Evolutionary conservation across 2,329 filamentous ascomycete species (phyloP).

Genomic region (Microascus cirrosus): DNA sequence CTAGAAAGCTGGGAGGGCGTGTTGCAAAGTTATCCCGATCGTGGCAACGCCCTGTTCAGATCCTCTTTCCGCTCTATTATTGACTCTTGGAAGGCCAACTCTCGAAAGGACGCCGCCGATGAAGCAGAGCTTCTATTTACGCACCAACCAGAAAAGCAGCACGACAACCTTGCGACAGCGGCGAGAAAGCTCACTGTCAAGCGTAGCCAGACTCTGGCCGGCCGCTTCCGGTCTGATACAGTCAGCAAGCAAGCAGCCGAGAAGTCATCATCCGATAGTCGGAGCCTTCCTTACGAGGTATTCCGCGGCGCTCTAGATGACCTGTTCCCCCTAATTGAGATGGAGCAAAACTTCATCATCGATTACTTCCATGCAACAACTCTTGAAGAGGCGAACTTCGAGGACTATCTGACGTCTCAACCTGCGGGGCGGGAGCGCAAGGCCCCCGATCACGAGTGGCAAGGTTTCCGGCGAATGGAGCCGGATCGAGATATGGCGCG

Average conservation of each 20-base stretch:
- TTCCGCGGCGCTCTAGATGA: conserved; percentile 75
- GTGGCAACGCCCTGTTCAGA: conserved; percentile 66
- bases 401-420: conserved; percentile 60
- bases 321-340: conserved; percentile 69
- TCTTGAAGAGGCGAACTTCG: conserved; percentile 69
- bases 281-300: conserved; percentile 66
- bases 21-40: conserved; percentile 69
- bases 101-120: conserved; percentile 63
- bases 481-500: conserved; percentile 80
- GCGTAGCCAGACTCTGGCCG: conserved; percentile 77
- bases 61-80: conserved; percentile 71
- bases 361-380: conserved; percentile 95
- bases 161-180: conserved; percentile 62
- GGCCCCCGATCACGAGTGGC: conserved; percentile 9
- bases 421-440: conserved; percentile 30
- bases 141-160: conserved; percentile 71
- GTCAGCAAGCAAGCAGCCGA: conserved; percentile 36
- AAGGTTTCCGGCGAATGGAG: conserved; percentile 52
- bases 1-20: conserved; percentile 69
- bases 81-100: conserved; percentile 68
- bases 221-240: conserved; percentile 58
- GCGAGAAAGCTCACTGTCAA: conserved; percentile 90
- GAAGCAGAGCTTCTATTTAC: conserved; percentile 84
- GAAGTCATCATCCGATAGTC: conserved; percentile 48
- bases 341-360: conserved; percentile 95